A percentile compares a stretch with the other conserved stretches of the same genome.
Evolutionary conservation across 106 monocot species (phyloP).

Genomic region (Allium cepa): DNA sequence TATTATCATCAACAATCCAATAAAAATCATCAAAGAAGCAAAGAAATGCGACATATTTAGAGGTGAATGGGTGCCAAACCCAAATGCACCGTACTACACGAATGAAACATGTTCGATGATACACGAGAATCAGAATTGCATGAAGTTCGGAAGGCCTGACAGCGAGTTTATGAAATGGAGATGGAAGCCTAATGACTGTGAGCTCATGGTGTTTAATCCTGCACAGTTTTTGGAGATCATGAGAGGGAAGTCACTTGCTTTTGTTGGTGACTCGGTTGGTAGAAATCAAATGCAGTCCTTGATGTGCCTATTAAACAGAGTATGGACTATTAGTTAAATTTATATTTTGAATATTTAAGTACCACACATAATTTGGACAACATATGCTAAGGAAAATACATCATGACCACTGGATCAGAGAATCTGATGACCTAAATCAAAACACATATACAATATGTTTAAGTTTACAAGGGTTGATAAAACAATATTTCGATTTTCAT

Average conservation of each 20-base stretch:
- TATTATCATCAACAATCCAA: background rate
- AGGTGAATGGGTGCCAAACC: constrained; percentile 16
- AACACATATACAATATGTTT: too few species aligned
- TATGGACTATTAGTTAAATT: background rate
- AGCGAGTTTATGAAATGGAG: constrained; percentile 15
- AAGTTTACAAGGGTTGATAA: too few species aligned
- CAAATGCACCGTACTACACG: constrained; percentile 9
- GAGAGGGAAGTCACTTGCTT: constrained; percentile 13
- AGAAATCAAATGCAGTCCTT: constrained; percentile 24
- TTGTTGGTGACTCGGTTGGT: constrained; percentile 28
- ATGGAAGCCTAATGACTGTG: constrained; percentile 12
- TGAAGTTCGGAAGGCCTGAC: constrained; percentile 14
- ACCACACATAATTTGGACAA: too few species aligned
- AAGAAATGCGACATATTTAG: constrained; percentile 10
- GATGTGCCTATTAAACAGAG: constrained; percentile 12
- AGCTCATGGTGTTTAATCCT: constrained; percentile 12
- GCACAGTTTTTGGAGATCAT: constrained; percentile 13
- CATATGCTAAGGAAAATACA: too few species aligned
- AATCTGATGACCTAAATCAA: too few species aligned
- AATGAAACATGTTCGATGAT: constrained; percentile 13
- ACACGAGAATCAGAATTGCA: constrained; percentile 16
- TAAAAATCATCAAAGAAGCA: background rate
- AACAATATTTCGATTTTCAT: too few species aligned
- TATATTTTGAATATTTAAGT: too few species aligned
- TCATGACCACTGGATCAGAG: too few species aligned